These are phyloP conservation scores for Xylaria venustula DNA, from an alignment of 495 filamentous ascomycete species.

Conservation along the genomic window DNA sequence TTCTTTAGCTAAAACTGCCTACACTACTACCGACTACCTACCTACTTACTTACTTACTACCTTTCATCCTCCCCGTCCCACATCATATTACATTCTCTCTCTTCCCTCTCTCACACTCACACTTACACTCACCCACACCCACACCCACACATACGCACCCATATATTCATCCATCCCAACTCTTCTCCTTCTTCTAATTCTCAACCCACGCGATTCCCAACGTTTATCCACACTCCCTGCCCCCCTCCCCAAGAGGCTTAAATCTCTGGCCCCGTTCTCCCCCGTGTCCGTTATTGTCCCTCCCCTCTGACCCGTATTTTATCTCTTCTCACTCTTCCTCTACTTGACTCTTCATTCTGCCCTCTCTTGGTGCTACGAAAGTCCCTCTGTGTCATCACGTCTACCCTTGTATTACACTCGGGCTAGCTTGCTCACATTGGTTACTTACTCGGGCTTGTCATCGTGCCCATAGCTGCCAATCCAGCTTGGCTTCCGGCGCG, in stretches of 20 bases:
- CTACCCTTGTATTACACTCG: not conserved
- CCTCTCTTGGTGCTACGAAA: slow-evolving; percentile 1
- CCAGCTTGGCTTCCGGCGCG: slow-evolving; percentile 28
- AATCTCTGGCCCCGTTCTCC: not conserved
- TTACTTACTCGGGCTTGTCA: not conserved
- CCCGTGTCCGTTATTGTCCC: not conserved
- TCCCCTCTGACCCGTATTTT: not conserved
- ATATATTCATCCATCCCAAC: not conserved
- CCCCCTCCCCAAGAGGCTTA: not conserved
- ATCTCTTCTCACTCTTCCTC: not conserved
- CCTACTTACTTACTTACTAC: too few relatives aligned
- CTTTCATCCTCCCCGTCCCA: slow-evolving; percentile 32
- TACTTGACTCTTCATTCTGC: not conserved
- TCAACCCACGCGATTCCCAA: not conserved
- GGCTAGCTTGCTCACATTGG: not conserved
- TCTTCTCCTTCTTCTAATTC: not conserved
- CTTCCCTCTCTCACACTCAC: not conserved
- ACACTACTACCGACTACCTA: too few relatives aligned
- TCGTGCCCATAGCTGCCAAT: slow-evolving; percentile 17
- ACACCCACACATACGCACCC: not conserved
- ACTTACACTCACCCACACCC: too few relatives aligned
- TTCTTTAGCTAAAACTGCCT: slow-evolving; percentile 31
- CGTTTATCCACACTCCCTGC: not conserved
- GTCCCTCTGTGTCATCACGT: not conserved
- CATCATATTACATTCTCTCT: slow-evolving; percentile 27